Conservation (phyloP, 2,329 filamentous ascomycete genomes). For the Clarireedia paspali region DNA sequence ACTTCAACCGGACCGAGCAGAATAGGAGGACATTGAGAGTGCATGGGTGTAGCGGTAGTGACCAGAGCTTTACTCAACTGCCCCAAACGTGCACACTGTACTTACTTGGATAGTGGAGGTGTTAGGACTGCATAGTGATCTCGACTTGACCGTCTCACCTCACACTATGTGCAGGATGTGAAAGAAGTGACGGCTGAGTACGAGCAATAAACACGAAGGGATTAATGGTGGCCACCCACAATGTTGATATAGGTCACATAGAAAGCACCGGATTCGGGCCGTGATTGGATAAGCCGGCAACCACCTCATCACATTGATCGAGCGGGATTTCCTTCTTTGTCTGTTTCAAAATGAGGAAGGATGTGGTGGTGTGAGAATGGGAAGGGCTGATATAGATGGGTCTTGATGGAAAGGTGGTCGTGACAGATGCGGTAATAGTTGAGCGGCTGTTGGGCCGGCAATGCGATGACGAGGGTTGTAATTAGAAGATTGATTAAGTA, state of each 20-base stretch:
- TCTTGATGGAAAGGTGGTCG: too few species aligned
- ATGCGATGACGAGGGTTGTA: too few species aligned
- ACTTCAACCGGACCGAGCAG: too few species aligned
- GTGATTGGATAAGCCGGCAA: not conserved
- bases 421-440: too few species aligned
- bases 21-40: too few species aligned
- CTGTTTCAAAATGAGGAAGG: not conserved
- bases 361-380: too few species aligned
- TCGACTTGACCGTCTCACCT: not conserved
- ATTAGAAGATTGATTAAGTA: too few species aligned
- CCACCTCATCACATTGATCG: conserved; percentile 3
- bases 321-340: not conserved
- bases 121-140: not conserved
- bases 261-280: not conserved
- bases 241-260: not conserved
- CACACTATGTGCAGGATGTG: not conserved
- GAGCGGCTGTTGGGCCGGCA: too few species aligned
- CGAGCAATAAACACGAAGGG: not conserved
- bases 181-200: not conserved
- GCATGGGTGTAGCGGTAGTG: too few species aligned
- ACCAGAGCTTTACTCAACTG: too few species aligned
- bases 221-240: not conserved
- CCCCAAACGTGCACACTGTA: not conserved
- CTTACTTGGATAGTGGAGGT: not conserved
- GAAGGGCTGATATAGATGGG: too few species aligned